Percentiles rank a stretch among this genome's conserved stretches.
Conservation (phyloP, 345 rosid genomes). For the Brassica incana region DNA sequence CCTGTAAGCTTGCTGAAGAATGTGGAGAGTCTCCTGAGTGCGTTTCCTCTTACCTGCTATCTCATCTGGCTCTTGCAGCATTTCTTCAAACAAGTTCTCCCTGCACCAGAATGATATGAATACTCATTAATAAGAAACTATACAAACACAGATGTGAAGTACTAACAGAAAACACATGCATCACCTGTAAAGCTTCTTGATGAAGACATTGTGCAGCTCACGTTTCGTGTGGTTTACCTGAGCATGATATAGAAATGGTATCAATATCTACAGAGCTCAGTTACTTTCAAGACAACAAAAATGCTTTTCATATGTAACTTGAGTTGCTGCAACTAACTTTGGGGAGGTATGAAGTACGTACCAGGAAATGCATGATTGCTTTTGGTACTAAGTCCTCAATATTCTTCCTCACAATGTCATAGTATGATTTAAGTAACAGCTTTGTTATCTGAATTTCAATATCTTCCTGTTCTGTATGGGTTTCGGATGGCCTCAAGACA, state of each 20-base stretch:
- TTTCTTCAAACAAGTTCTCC: conserved; percentile 95
- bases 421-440: conserved; percentile 83
- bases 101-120: conserved; percentile 46
- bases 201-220: conserved; percentile 91
- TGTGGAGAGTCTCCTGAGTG: conserved; percentile 76
- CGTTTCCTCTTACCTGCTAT: conserved; percentile 81
- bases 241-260: conserved; percentile 25
- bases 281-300: not conserved
- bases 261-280: not conserved
- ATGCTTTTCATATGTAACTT: not conserved
- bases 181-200: conserved; percentile 95
- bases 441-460: conserved; percentile 78
- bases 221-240: conserved; percentile 98
- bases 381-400: conserved; percentile 85
- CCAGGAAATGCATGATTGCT: conserved; percentile 99
- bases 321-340: not conserved
- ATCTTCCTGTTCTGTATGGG: conserved; percentile 81
- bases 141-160: conserved; percentile 6
- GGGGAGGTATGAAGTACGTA: conserved; percentile 29
- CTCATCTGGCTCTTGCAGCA: conserved; percentile 98
- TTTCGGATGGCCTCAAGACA: conserved; percentile 77
- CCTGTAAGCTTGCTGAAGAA: conserved; percentile 92
- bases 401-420: conserved; percentile 93
- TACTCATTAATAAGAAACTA: not conserved
- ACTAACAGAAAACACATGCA: not conserved